Percentiles rank a stretch among this genome's conserved stretches.
Conservation (phyloP, 371 early-diverging fungal genomes). For the Mucor saturninus region DNA sequence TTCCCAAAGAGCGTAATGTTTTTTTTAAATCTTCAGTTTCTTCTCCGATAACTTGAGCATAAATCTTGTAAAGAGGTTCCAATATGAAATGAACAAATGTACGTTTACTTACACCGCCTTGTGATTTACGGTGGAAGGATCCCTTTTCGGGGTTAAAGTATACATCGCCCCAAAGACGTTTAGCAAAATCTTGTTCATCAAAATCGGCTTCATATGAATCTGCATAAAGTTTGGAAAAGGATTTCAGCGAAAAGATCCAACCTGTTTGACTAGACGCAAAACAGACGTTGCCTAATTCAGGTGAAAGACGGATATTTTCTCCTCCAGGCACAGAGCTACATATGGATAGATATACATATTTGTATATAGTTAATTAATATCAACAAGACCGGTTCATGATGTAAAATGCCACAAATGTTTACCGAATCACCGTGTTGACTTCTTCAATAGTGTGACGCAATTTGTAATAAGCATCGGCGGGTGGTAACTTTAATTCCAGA, state of each 20-base stretch:
- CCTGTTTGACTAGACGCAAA: conserved; percentile 93
- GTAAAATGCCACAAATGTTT: conserved; percentile 3
- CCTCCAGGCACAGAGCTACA: conserved; percentile 52
- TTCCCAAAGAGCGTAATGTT: conserved; percentile 79
- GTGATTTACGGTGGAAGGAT: conserved; percentile 77
- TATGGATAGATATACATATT: background rate
- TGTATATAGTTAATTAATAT: no score
- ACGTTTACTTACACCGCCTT: conserved; percentile 65
- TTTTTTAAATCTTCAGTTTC: conserved; percentile 67
- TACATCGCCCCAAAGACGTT: conserved; percentile 97
- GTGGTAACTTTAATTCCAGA: conserved; percentile 94
- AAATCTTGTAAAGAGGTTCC: conserved; percentile 95
- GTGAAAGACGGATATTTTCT: conserved; percentile 77
- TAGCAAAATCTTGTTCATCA: conserved; percentile 82
- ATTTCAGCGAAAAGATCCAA: conserved; percentile 93
- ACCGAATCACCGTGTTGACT: conserved; percentile 86
- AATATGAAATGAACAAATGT: conserved; percentile 97
- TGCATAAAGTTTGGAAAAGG: conserved; percentile 92
- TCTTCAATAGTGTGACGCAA: conserved; percentile 94
- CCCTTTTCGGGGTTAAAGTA: conserved; percentile 83
- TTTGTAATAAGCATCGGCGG: conserved; percentile 96
- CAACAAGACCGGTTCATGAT: no score
- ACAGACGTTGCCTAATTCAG: conserved; percentile 96
- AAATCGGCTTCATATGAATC: conserved; percentile 75
- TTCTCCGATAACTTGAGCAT: conserved; percentile 81